Base-by-base conservation (phyloP, 148 eudicot species). In the Fagopyrum esculentum region DNA sequence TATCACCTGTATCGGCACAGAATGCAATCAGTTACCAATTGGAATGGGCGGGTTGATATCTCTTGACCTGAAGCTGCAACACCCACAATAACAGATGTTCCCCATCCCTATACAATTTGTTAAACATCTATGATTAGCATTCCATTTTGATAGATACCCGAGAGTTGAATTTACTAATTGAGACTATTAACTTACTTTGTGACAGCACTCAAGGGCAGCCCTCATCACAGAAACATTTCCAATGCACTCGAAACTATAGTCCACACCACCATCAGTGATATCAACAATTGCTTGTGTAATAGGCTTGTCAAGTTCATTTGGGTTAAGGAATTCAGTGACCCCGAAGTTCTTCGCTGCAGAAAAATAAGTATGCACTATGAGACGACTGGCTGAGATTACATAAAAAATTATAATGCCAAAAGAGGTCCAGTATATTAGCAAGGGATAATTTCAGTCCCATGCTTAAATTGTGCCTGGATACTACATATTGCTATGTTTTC, bases 41-140 rank as follows among this genome's bases (percentile, higher is more conserved):
- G 97, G 87, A 94, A 94, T 40, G 98, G 98, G 59, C 99, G 99
- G 68, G 99, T 95, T 12, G 90, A 82, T 75, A 95, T 92, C 88
- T 95, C 99, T 80, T 95, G 92, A 72, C 99, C 99, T 9, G 99
- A 89, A 55, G 97, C 99, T 4, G 99, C 99, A 54, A 95, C 99
- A 80, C 99, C 99, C 78, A 95, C 99, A 47, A 95, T 90, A 69
- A 95, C 98, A 19, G 99, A 92, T 50, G 96, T 95, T 72, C 99
- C 99, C 99, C 99, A 95, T 1, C 99, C 99, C 99, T 95, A 77
- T 80, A 64, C 6, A 47, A 6, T 68, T 35, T 68, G 46, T 76
- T 72, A 46, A 16, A 7, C 11, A 40, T 56, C 26, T 45, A 16
- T 45, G 30, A 54, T 45, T 54, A 46, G 74, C 43, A 17, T 10